Base-by-base conservation (phyloP, 495 filamentous ascomycete species). In the Thozetella sp. region DNA sequence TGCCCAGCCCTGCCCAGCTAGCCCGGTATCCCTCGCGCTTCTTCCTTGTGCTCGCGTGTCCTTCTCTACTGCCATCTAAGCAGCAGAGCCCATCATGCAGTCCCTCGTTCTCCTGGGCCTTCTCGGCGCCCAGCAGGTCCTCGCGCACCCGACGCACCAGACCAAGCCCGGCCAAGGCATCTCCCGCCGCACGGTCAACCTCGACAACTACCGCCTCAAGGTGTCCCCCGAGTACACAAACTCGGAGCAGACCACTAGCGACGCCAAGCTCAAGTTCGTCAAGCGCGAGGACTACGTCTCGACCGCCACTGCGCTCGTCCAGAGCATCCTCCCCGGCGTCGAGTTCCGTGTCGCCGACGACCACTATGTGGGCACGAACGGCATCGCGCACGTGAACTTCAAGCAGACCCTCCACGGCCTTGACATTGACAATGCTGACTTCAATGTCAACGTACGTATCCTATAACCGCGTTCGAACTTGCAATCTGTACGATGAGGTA, bases 371-470 rank as follows among this genome's bases (percentile, higher is more conserved):
- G 70, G 70, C 22, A 71, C 66, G 54, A 80, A 82, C 45, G 82
- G 82, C 2, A 70, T 83, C 56, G 73, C 74, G 2, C 82, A 84
- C 59, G 76, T 83, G 58, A 71, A 81, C 63, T 83, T 83, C 69
- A 80, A 78, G 59, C 82, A 84, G 68, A 83, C 80, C 0, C 71
- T 69, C 17, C 75, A 83, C 54, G 81, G 74, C 1, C 55, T 84
- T 20, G 81, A 83, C 34, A 80, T 84, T 56, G 80, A 82, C 65
- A 84, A 84, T 67, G 80, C 80, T 1, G 79, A 83, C 61, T 80
- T 82, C 61, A 83, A 85, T 23, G 80, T 84, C 58, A 85, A 85
- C 56, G 77, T 85, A 55, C 66, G 79, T 58, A n/a, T 24, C 22
- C 43, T 23, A 1, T 24, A 25, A 23, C 10, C 10, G 10, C 11